Percentiles rank a stretch among this genome's conserved stretches.
phyloP scores from a whole-genome alignment of 2,329 filamentous ascomycete genomes.

The Cadophora sp. region DNA sequence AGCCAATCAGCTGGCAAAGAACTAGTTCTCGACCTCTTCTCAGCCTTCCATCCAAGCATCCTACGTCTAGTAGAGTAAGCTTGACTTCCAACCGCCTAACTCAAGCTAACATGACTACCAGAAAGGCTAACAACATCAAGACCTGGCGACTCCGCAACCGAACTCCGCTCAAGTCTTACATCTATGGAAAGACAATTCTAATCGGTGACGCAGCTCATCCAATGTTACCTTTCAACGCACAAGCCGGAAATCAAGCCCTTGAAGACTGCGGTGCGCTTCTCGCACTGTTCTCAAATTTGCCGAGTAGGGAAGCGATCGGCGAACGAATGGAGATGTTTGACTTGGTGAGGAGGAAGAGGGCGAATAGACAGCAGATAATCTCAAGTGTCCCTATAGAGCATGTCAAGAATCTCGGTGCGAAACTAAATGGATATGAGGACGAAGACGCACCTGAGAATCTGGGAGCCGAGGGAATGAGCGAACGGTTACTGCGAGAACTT shows the following conservation, averaged over 20 bases:
- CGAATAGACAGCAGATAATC: conserved; percentile 9
- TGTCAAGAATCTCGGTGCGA: neutral
- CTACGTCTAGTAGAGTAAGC: conserved; percentile 4
- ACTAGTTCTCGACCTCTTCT: neutral
- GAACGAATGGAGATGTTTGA: conserved; percentile 10
- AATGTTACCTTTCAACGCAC: conserved; percentile 18
- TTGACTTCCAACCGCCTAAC: neutral
- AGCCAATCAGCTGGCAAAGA: neutral
- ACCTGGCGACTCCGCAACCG: conserved; percentile 13
- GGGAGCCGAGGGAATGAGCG: neutral
- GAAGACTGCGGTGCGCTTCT: conserved; percentile 18
- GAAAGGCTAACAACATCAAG: conserved; percentile 11
- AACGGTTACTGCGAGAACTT: neutral
- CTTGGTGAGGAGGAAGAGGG: conserved; percentile 10
- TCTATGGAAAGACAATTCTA: conserved; percentile 11
- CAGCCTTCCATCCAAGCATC: neutral
- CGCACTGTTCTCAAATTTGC: conserved; percentile 3
- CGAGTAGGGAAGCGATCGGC: neutral
- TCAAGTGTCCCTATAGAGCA: neutral
- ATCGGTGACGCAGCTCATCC: conserved; percentile 16
- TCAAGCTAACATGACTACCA: neutral
- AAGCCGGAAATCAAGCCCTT: conserved; percentile 14
- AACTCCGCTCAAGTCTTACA: neutral
- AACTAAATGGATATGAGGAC: neutral
- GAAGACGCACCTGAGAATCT: neutral